These are phyloP conservation scores for Neurospora sp. DNA, from an alignment of 495 filamentous ascomycete genomes.

Conservation along the genomic window DNA sequence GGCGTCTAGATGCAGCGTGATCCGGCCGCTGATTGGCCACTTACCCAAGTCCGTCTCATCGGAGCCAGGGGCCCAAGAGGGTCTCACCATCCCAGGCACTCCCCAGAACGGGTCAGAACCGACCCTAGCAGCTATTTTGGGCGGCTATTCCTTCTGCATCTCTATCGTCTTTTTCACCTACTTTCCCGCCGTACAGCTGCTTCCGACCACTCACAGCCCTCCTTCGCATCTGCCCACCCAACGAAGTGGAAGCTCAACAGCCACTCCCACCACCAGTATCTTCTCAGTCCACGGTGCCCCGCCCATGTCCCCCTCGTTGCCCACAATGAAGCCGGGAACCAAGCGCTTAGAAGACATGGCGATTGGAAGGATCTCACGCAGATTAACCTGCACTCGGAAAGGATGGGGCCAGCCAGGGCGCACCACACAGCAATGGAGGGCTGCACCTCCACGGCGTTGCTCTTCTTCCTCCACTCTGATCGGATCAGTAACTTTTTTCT, in stretches of 20 bases:
- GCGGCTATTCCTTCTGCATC: slow-evolving; percentile 11
- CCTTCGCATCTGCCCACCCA: background rate
- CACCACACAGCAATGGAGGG: background rate
- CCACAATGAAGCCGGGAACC: background rate
- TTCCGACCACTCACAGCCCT: slow-evolving; percentile 11
- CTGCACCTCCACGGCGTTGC: background rate
- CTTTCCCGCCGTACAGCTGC: slow-evolving; percentile 5
- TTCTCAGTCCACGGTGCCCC: slow-evolving; percentile 1
- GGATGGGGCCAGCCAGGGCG: background rate
- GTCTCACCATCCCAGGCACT: background rate
- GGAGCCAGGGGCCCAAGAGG: background rate
- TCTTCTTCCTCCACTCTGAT: background rate
- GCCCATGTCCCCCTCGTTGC: background rate
- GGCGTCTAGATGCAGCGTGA: slow-evolving; percentile 27
- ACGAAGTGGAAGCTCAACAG: background rate
- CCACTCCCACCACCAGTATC: background rate
- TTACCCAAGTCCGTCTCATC: slow-evolving; percentile 1
- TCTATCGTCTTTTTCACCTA: background rate
- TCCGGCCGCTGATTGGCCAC: slow-evolving; percentile 14
- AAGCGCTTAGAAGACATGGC: background rate
- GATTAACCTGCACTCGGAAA: background rate
- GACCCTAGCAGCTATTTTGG: slow-evolving; percentile 15
- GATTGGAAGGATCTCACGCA: background rate
- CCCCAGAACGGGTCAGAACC: background rate
- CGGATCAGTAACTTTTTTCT: background rate